Percentiles rank a stretch among this genome's conserved stretches.
Conservation (phyloP, 306 rosid species). For the barrel medic (Medicago truncatula) region MtrunA17r5.0-ANR NC_053046.1:19341501-19342000, state of each 20-base stretch:
- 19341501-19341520: slow-evolving; percentile 98
- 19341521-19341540: slow-evolving; percentile 98
- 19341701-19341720: too few species aligned
- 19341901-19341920: slow-evolving; percentile 3
- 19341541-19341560: slow-evolving; percentile 98
- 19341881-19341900: neutral
- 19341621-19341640: neutral
- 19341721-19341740: neutral
- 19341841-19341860: too few species aligned
- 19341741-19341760: neutral
- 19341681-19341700: too few species aligned
- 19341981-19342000: slow-evolving; percentile 30
- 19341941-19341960: slow-evolving; percentile 5
- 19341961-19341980: slow-evolving; percentile 8
- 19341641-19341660: too few species aligned
- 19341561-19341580: slow-evolving; percentile 99
- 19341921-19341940: slow-evolving; percentile 18
- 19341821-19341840: neutral
- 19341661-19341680: too few species aligned
- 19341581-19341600: slow-evolving; percentile 56
- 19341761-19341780: neutral
- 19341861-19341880: too few species aligned
- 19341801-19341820: neutral
- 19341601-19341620: slow-evolving; percentile 23
- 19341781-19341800: neutral